phyloP scores from a whole-genome alignment of 73 alveolate species.

The Paramecium primaurelia region DNA sequence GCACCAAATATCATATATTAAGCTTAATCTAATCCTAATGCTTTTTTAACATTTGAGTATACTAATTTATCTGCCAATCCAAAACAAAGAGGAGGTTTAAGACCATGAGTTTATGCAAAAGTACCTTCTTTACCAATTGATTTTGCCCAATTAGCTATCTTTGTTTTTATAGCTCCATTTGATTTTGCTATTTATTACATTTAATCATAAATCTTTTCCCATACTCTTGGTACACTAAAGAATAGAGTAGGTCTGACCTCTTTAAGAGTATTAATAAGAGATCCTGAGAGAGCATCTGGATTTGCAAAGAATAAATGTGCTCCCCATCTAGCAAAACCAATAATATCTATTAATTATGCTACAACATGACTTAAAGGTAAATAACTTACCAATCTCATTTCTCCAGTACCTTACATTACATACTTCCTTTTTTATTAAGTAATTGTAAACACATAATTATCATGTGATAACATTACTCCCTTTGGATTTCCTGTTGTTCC shows the following conservation, averaged over 20 bases:
- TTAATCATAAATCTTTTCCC: conserved; percentile 89
- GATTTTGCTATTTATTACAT: conserved; percentile 74
- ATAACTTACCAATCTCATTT: conserved; percentile 73
- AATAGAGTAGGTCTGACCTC: conserved; percentile 85
- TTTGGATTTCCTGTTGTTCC: conserved; percentile 92
- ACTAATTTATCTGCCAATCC: conserved; percentile 70
- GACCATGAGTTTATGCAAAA: conserved; percentile 55
- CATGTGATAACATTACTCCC: conserved; percentile 91
- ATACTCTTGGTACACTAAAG: conserved; percentile 89
- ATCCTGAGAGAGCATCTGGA: conserved; percentile 86
- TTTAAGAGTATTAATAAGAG: conserved; percentile 73
- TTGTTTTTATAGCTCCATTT: conserved; percentile 58
- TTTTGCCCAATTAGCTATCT: conserved; percentile 78
- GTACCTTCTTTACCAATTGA: conserved; percentile 61
- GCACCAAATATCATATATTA: conserved; percentile 70
- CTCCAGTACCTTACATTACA: not conserved
- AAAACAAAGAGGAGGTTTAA: conserved; percentile 65
- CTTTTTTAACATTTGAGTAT: conserved; percentile 68
- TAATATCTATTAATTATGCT: conserved; percentile 74
- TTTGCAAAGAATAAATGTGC: conserved; percentile 73
- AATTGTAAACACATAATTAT: conserved; percentile 64
- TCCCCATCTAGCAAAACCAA: conserved; percentile 58
- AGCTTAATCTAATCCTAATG: conserved; percentile 75
- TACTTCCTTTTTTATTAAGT: not conserved
- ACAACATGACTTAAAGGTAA: conserved; percentile 88